Percentiles rank a stretch among this genome's conserved stretches.
Evolutionary conservation across 139 green algal genomes (phyloP).

Genomic region (Picochlorum sp.): DNA sequence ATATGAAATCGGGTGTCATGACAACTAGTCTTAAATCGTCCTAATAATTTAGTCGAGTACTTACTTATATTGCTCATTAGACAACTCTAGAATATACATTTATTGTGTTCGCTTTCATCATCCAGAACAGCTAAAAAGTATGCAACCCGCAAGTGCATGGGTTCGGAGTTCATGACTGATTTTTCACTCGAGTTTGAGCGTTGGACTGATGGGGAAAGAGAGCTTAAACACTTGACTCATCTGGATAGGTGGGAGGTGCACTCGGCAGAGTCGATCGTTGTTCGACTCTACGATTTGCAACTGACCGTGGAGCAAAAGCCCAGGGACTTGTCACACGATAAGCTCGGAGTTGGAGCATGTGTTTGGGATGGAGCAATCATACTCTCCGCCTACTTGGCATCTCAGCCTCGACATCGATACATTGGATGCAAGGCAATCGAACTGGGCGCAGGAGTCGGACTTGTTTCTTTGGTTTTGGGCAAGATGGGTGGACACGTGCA

Average conservation of each 20-base stretch:
- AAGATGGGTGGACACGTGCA: slow-evolving; percentile 24
- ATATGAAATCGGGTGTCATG: too few species aligned
- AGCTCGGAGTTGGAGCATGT: slow-evolving; percentile 37
- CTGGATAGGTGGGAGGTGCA: slow-evolving; percentile 38
- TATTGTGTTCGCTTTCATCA: too few species aligned
- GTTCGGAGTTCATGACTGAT: too few species aligned
- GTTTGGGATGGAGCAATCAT: slow-evolving; percentile 41
- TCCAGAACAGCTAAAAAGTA: too few species aligned
- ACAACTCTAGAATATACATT: too few species aligned
- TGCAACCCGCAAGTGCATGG: too few species aligned
- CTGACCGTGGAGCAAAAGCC: slow-evolving; percentile 16
- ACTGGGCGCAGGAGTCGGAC: slow-evolving; percentile 35
- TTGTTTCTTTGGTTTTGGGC: slow-evolving; percentile 22
- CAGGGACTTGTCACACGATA: slow-evolving; percentile 5
- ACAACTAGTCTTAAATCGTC: too few species aligned
- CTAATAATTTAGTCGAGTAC: too few species aligned
- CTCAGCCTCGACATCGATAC: slow-evolving; percentile 1
- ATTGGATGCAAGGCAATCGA: slow-evolving; percentile 27
- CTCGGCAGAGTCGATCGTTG: slow-evolving; percentile 26
- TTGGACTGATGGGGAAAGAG: too few species aligned
- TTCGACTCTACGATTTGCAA: slow-evolving; percentile 14
- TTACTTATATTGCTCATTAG: too few species aligned
- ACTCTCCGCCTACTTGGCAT: slow-evolving; percentile 29
- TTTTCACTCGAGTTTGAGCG: too few species aligned
- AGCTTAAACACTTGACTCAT: too few species aligned